Conservation (phyloP, 192 early-diverging fungal species). For the Paraglomus occultum region DNA sequence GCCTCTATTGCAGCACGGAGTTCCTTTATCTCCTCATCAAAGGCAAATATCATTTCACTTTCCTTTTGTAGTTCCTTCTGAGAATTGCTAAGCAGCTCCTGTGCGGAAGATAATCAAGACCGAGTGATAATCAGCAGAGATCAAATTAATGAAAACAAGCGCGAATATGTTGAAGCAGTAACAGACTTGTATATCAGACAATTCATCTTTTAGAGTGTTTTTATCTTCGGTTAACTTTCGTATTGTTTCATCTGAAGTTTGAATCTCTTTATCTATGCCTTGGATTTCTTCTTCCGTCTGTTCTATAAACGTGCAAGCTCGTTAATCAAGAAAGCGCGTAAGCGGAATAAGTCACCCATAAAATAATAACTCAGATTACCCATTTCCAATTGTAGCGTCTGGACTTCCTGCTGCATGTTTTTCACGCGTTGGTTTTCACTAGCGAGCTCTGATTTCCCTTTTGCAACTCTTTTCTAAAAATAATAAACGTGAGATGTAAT, state of each 20-base stretch:
- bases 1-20: constrained; percentile 63
- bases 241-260: constrained; percentile 47
- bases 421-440: constrained; percentile 51
- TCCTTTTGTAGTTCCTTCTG: constrained; percentile 61
- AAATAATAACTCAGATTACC: constrained; percentile 45
- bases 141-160: too few species aligned
- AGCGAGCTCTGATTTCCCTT: constrained; percentile 63
- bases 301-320: constrained; percentile 36
- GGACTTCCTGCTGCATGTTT: constrained; percentile 64
- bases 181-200: constrained; percentile 9
- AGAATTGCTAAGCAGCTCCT: constrained; percentile 43
- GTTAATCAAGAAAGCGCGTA: too few species aligned
- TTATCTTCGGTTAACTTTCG: constrained; percentile 43
- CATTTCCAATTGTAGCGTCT: constrained; percentile 63
- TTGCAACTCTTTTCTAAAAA: constrained; percentile 59
- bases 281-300: constrained; percentile 54
- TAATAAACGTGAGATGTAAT: background rate
- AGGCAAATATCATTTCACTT: constrained; percentile 62
- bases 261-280: constrained; percentile 42
- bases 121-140: too few species aligned
- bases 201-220: constrained; percentile 38
- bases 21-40: constrained; percentile 76
- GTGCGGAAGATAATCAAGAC: background rate
- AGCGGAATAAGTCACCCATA: background rate
- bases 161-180: background rate